Base-by-base conservation (phyloP, 1,284 basidiomycete genomes). In the Agaricales sp. region DNA sequence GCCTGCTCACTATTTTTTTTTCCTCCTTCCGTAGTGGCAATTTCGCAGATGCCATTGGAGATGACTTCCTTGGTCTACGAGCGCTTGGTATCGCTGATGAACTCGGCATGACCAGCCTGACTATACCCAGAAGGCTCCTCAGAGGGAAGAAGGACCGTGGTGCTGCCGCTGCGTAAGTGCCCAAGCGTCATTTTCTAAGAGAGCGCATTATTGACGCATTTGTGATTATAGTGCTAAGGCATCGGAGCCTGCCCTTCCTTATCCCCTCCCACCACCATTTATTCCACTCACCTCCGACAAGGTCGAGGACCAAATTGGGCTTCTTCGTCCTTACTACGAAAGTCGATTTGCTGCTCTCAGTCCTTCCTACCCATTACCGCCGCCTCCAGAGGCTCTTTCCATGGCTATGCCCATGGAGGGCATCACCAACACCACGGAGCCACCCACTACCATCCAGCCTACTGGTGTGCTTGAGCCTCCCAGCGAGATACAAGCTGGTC, bases 41-140 rank as follows among this genome's bases (percentile, higher is more conserved):
- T 55, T 94, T 94, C 63, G 86, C 91, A 0, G 88, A 91, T 49
- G 76, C 82, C 19, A 75, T 95, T 14, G 93, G 92, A 30, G 93
- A 96, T 58, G 94, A 98, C 65, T 96, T 93, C 66, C 79, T 98
- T 25, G 94, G 93, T 16, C 73, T 97, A 23, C 77, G 80, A 49
- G 92, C 90, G 61, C 68, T 94, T 39, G 94, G 94, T 18, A 89
- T 98, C 50, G 92, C 92, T 46, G 75, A 77, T 43, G 94, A 97
- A 62, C 74, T 90, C 49, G 90, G 91, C n/a, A 67, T 94, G 54
- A 75, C 81, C 1, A 85, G 75, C 53, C 73, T 96, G 46, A 78
- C 75, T 11, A 77, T 96, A 16, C 94, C 94, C 3, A 83, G 82
- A 60, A 78, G 76, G 50, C 63, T 97, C 25, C 78, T 93, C 61